Evolutionary conservation across 2,329 filamentous ascomycete genomes (phyloP), one percentile per base, ranked within the genome.

Genomic region (Aurifilum marmelostoma): DNA sequence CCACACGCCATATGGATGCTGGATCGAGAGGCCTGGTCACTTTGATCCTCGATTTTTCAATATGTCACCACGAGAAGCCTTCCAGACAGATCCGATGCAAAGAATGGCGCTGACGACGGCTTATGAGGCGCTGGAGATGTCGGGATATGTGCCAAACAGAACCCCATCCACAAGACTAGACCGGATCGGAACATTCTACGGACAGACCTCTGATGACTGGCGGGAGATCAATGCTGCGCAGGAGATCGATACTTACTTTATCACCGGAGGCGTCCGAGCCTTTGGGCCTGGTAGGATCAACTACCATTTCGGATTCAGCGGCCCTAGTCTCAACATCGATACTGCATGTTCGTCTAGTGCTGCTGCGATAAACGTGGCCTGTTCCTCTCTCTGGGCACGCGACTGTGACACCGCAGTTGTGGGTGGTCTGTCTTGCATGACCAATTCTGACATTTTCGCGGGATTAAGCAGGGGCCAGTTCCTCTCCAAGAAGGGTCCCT

Each of bases 41-140:
- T 95, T 95, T 75, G 92, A 95, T 74, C 89, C 91, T n/a, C 85
- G 90, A 0, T 94, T 95, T 80, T 95, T 95, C 86, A 93, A 93
- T 79, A 94, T 95, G 89, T 94, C 91, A 47, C 91, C 92, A 7
- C 88, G 91, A 73, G 92, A 95, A 79, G 92, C 92, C 37, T 87
- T 88, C 65, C 91, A 94, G 76, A 93, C 91, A 1, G 92, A 95
- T 76, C 92, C 92, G 0, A 93, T 93, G 86, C 92, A 93, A 77
- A 87, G 92, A 74, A 84, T 94, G 73, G 90, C 91, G 3, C 81
- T 96, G 29, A 87, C 90, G 11, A 93, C 92, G 2, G 91, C 91
- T 0, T 95, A 93, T 74, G 92, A 95, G 76, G 92, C 92, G 0
- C 83, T 96, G 62, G 92, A 96, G 77, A 92, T 92, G 88, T 89